Evolutionary conservation across 805 yeast species (phyloP), one percentile per base, ranked within the genome.

Genomic region (Hanseniaspora pseudoguilliermondii): DNA sequence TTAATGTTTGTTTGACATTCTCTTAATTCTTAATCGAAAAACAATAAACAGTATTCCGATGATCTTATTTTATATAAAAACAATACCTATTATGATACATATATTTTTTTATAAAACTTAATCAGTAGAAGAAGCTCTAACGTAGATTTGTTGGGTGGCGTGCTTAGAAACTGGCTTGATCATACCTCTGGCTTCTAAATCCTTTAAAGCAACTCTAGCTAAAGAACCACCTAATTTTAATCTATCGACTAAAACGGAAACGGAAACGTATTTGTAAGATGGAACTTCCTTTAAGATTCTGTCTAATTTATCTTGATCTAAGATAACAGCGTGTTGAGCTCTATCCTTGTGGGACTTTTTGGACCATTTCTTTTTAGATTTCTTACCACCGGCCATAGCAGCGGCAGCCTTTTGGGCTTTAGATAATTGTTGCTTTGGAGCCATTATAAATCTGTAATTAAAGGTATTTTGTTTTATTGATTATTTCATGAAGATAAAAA

Each of bases 341-440:
- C 86, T 91, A 80, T 93, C 99, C 90, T 95, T 93, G 77, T 89
- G 96, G 84, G 95, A 89, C 79, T 96, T 96, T 84, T 91, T 90
- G 86, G 95, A 86, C 98, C 97, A 93, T 96, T 93, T 93, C 95
- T 93, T 91, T 89, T 93, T 93, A 78, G 96, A 88, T 75, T 91
- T 89, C 86, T 90, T 90, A 84, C 97, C 96, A 86, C 97, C 97
- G 76, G 97, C 96, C 84, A 88, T 81, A 77, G 97, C 97, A 81
- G 97, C 97, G 73, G 97, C 97, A 74, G 96, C 96, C 83, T 91
- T 91, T 74, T 96, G 97, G 78, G 97, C 97, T 82, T 91, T 91
- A 73, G 96, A 85, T 78, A 88, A 90, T 84, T 91, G 97, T 80
- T 87, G 81, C 81, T 91, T 91, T 82, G 96, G 96, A 78, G 97